phyloP scores from a whole-genome alignment of 257 asterid genomes.

The Forsythia viridissima region DNA sequence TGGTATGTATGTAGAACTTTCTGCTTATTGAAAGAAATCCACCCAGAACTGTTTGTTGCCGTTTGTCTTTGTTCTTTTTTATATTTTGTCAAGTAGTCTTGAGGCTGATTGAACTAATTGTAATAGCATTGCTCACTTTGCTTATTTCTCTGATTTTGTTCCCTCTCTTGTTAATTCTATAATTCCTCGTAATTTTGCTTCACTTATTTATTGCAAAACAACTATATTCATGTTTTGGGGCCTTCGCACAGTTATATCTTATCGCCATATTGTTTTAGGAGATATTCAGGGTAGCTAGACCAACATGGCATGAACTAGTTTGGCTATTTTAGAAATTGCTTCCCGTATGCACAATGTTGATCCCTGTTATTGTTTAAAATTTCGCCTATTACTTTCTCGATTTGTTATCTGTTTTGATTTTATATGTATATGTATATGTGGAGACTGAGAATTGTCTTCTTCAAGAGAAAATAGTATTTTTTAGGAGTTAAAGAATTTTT shows the following conservation, averaged over 20 bases:
- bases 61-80: neutral
- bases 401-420: neutral
- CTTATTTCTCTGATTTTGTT: slow-evolving; percentile 1
- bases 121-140: neutral
- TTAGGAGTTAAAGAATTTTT: neutral
- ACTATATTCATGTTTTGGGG: neutral
- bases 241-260: neutral
- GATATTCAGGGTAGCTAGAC: neutral
- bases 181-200: neutral
- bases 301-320: neutral
- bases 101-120: neutral
- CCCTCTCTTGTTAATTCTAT: neutral
- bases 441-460: neutral
- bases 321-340: neutral
- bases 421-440: neutral
- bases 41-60: neutral
- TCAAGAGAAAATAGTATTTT: neutral
- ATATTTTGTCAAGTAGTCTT: neutral
- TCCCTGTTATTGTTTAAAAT: neutral
- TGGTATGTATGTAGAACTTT: slow-evolving; percentile 56
- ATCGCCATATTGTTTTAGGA: neutral
- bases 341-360: neutral
- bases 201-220: neutral
- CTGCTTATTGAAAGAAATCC: neutral
- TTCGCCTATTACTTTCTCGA: neutral